Conservation (phyloP, 306 rosid genomes). For the Quercus robur region DNA sequence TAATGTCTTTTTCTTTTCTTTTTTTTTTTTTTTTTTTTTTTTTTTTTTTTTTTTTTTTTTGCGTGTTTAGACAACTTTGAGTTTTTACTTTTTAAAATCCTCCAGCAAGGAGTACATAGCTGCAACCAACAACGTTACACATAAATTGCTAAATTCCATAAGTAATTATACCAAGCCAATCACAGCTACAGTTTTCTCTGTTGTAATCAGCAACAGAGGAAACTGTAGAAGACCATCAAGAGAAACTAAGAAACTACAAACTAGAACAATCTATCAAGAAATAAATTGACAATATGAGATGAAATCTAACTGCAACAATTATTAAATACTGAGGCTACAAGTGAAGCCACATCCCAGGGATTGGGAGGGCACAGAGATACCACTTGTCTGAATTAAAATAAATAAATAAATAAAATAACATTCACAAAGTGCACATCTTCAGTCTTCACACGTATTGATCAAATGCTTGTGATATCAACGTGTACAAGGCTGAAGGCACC, state of each 20-base stretch:
- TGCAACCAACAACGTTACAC: neutral
- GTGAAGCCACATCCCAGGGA: too few species aligned
- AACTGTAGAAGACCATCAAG: neutral
- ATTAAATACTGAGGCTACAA: neutral
- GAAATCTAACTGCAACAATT: neutral
- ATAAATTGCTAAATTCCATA: neutral
- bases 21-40: neutral
- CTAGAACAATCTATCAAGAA: neutral
- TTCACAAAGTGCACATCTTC: too few species aligned
- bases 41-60: too few species aligned
- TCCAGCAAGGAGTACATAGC: neutral
- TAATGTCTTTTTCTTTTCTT: too few species aligned
- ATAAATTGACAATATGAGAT: neutral
- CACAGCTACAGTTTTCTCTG: neutral
- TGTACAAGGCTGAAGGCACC: too few species aligned
- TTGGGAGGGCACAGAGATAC: too few species aligned
- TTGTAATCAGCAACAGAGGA: neutral
- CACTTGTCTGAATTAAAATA: too few species aligned
- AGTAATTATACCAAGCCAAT: neutral
- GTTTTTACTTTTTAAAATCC: neutral
- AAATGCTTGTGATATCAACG: too few species aligned
- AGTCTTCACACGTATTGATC: too few species aligned
- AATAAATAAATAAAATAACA: too few species aligned
- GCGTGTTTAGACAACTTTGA: neutral
- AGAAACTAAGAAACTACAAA: neutral